Evolutionary conservation across 306 rosid species (phyloP).

Genomic region (Prunus campanulata): DNA sequence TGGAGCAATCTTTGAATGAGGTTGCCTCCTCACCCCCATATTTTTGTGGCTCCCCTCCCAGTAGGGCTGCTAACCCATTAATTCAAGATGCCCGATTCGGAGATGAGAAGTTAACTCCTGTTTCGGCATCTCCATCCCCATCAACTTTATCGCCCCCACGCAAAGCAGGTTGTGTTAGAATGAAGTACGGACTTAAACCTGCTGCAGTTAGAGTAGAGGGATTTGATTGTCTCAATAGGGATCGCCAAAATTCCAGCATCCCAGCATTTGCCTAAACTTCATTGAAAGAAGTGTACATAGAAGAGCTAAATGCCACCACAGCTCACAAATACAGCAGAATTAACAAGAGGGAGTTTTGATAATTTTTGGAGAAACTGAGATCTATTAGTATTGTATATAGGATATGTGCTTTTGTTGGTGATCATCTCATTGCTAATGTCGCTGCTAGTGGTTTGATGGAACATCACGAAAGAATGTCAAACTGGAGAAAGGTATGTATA

Average conservation of each 20-base stretch:
- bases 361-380: slow-evolving; percentile 32
- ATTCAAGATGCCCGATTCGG: slow-evolving; percentile 69
- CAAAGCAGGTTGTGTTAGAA: slow-evolving; percentile 68
- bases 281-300: slow-evolving; percentile 67
- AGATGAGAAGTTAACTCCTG: slow-evolving; percentile 46
- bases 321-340: slow-evolving; percentile 32
- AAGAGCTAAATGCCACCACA: slow-evolving; percentile 54
- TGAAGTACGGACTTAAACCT: slow-evolving; percentile 66
- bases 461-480: slow-evolving; percentile 24
- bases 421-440: slow-evolving; percentile 29
- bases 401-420: slow-evolving; percentile 30
- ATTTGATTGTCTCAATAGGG: slow-evolving; percentile 82
- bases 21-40: slow-evolving; percentile 76
- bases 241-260: slow-evolving; percentile 80
- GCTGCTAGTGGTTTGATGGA: slow-evolving; percentile 35
- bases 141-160: slow-evolving; percentile 54
- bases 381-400: slow-evolving; percentile 40
- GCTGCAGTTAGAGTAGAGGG: slow-evolving; percentile 98
- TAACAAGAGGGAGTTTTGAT: slow-evolving; percentile 41
- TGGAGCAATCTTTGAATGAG: slow-evolving; percentile 40
- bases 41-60: slow-evolving; percentile 84
- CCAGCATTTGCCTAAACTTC: slow-evolving; percentile 66
- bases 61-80: slow-evolving; percentile 75
- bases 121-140: slow-evolving; percentile 45
- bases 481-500: slow-evolving; percentile 47